Evolutionary conservation across 1,139 yeast species (phyloP).

Genomic region (Pichia norvegensis): DNA sequence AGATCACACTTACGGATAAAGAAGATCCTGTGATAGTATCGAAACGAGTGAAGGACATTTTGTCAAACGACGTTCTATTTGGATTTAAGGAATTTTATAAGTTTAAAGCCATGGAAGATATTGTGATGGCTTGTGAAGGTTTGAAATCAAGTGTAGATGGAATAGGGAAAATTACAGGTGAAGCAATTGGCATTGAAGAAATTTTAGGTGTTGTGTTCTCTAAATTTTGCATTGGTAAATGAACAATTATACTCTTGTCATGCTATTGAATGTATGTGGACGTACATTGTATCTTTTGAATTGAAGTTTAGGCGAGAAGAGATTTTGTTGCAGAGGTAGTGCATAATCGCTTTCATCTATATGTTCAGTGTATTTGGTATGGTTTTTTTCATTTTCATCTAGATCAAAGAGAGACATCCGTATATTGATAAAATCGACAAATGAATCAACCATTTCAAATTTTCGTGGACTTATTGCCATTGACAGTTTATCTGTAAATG

Average conservation of each 20-base stretch:
- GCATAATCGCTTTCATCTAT: background rate
- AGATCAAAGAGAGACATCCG: constrained; percentile 1
- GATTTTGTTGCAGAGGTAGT: background rate
- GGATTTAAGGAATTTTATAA: constrained; percentile 58
- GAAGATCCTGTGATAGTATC: constrained; percentile 66
- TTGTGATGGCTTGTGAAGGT: constrained; percentile 76
- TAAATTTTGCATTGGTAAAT: constrained; percentile 90
- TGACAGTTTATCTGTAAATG: constrained; percentile 31
- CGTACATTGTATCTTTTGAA: background rate
- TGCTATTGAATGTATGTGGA: background rate
- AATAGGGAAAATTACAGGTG: constrained; percentile 87
- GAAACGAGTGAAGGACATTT: constrained; percentile 63
- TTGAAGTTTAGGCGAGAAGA: background rate
- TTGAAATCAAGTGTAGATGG: constrained; percentile 73
- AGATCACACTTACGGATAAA: constrained; percentile 40
- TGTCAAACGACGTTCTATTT: constrained; percentile 62
- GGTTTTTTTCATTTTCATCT: background rate
- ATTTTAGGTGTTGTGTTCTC: constrained; percentile 86
- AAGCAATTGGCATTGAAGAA: constrained; percentile 83
- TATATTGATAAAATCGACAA: background rate
- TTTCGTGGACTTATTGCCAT: constrained; percentile 41
- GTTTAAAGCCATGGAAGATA: constrained; percentile 51
- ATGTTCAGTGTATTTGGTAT: background rate
- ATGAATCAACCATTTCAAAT: constrained; percentile 15
- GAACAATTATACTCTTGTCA: constrained; percentile 16